Evolutionary conservation across 371 early-diverging fungal genomes (phyloP).

Genomic region (Dinochytrium kinnereticum): DNA sequence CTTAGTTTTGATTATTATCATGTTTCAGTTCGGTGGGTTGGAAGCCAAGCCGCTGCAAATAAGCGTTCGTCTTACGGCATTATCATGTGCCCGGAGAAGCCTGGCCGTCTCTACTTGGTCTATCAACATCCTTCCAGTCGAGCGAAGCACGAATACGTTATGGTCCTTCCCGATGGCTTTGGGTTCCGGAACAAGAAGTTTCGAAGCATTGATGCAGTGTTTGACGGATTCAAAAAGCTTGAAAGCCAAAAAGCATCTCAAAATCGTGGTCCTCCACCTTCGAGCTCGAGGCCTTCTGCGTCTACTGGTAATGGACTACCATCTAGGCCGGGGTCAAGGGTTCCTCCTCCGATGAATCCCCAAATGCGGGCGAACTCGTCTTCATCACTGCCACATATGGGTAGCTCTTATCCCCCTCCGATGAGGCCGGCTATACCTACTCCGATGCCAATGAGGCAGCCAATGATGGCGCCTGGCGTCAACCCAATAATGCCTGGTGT

Average conservation of each 20-base stretch:
- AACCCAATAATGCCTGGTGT: no score
- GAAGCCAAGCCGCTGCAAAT: slow-evolving; percentile 23
- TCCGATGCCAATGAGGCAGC: neutral
- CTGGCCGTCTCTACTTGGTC: slow-evolving; percentile 51
- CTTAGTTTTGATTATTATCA: neutral
- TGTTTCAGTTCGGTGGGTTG: slow-evolving; percentile 29
- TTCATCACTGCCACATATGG: neutral
- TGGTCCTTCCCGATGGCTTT: slow-evolving; percentile 47
- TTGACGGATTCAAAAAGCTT: slow-evolving; percentile 48
- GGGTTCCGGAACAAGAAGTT: slow-evolving; percentile 44
- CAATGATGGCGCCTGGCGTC: no score
- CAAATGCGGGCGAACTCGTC: neutral
- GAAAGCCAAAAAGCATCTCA: slow-evolving; percentile 36
- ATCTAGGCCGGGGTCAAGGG: no score
- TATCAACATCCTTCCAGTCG: slow-evolving; percentile 46
- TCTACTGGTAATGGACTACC: no score
- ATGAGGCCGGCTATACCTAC: neutral
- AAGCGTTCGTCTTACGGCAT: slow-evolving; percentile 52
- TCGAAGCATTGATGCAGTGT: slow-evolving; percentile 41
- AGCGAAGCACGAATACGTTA: slow-evolving; percentile 45
- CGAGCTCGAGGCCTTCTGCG: neutral
- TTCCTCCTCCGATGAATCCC: neutral
- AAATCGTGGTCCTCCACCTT: neutral
- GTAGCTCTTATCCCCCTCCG: neutral
- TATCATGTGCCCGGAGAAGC: slow-evolving; percentile 38